Evolutionary conservation across 768 basidiomycete genomes (phyloP), one percentile per base, ranked within the genome.

Genomic region (Cystobasidium onofrii): DNA sequence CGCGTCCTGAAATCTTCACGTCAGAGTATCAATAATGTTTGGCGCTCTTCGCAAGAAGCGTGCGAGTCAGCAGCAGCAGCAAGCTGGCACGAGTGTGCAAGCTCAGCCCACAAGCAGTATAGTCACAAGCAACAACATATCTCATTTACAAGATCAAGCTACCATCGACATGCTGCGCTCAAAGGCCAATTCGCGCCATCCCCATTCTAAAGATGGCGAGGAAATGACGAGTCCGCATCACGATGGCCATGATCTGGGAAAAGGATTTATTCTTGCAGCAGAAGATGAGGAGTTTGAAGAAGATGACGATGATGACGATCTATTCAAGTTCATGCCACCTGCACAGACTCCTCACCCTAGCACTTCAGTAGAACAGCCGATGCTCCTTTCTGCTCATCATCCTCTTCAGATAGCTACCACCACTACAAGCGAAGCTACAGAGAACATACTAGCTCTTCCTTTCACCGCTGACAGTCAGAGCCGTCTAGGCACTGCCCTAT

Each of bases 121-220:
- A n/a, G n/a, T n/a, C 54, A 55, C 41, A 43, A 7, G 41, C 41
- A 9, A 50, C 18, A n/a, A 4, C 20, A 50, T 20, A 17, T 17
- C n/a, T 3, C 10, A 7, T 17, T 3, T n/a, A 20, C 6, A 50
- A 20, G 46, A 31, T 31, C 57, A n/a, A 2, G 44, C 41, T 31
- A 50, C 52, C 43, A 25, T 71, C 31, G 69, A 71, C 36, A 71
- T 71, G 69, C 60, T 71, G 54, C 23, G 31, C 1, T 9, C 17
- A 17, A 71, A 60, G 69, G 7, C 33, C 10, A 54, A 71, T 36
- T 46, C 52, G 7, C 33, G 25, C n/a, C 69, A 71, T 44, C 69
- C 69, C 4, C 69, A 71, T 55, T 60, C 69, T 20, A 71, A 71
- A 61, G 69, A 71, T 69, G 29, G n/a, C 9, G 66, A 69, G 6